Conservation (phyloP, 192 early-diverging fungal species). For the Rhizophagus clarus region DNA sequence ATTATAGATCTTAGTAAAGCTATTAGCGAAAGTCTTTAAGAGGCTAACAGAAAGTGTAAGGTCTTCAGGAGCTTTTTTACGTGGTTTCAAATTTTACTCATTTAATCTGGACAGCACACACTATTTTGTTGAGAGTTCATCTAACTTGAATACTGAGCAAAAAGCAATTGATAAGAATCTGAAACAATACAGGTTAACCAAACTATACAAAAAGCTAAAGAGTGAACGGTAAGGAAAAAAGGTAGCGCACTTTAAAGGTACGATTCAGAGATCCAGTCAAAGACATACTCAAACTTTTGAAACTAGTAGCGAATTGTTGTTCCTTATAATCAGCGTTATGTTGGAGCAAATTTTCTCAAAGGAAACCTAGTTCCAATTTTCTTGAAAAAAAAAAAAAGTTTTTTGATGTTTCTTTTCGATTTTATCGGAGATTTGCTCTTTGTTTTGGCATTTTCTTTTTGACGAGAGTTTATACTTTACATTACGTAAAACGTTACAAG, state of each 20-base stretch:
- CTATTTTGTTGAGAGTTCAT: neutral
- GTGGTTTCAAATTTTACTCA: neutral
- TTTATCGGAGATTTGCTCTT: no score
- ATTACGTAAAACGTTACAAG: no score
- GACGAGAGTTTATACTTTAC: no score
- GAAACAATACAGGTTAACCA: neutral
- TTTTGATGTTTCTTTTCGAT: no score
- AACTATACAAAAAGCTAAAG: neutral
- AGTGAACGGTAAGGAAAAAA: neutral
- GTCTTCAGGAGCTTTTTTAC: neutral
- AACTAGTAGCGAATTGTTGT: neutral
- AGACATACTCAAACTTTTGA: neutral
- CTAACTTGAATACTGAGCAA: neutral
- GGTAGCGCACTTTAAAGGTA: neutral
- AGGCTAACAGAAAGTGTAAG: neutral
- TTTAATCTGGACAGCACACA: neutral
- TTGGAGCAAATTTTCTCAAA: neutral
- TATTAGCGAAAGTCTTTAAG: neutral
- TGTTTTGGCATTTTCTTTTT: no score
- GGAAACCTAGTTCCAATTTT: neutral
- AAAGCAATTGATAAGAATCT: neutral
- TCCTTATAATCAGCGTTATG: no score
- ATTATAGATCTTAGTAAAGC: neutral
- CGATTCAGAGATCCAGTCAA: neutral
- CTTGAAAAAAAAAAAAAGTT: no score